phyloP scores from a whole-genome alignment of 73 alveolate genomes.

The Tetrahymena elliotti region DNA sequence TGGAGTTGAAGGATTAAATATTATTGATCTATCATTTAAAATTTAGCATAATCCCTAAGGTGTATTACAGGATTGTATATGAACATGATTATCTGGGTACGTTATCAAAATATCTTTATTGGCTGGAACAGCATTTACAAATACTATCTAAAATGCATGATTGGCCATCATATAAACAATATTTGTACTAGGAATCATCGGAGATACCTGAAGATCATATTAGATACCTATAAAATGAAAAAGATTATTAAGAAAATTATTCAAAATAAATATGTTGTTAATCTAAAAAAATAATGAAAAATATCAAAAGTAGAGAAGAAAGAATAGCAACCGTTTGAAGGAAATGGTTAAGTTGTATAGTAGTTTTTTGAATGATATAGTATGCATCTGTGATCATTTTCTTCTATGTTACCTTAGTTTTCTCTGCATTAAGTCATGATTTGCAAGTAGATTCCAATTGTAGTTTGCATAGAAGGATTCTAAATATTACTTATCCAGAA shows the following conservation, averaged over 20 bases:
- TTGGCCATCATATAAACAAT: not conserved
- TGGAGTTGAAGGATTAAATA: not conserved
- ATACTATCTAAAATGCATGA: not conserved
- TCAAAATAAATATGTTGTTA: not conserved
- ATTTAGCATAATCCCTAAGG: not conserved
- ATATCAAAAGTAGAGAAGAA: not conserved
- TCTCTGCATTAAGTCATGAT: not conserved
- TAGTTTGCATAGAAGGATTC: not conserved
- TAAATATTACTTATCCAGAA: not conserved
- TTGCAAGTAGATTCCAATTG: not conserved
- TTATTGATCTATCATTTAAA: not conserved
- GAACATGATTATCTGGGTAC: not conserved
- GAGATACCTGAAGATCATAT: not conserved
- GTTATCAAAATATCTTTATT: not conserved
- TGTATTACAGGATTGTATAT: not conserved
- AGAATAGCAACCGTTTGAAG: not conserved
- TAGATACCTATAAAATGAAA: not conserved
- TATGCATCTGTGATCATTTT: not conserved
- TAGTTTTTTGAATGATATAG: not conserved
- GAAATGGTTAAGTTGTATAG: not conserved
- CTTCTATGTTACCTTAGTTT: not conserved
- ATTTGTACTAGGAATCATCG: not conserved
- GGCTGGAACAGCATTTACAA: not conserved
- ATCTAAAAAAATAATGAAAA: not conserved
- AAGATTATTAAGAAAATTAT: too few relatives aligned